Percentiles rank a stretch among this genome's conserved stretches.
phyloP scores from a whole-genome alignment of 306 rosid species.

The Benincasa hispida region DNA sequence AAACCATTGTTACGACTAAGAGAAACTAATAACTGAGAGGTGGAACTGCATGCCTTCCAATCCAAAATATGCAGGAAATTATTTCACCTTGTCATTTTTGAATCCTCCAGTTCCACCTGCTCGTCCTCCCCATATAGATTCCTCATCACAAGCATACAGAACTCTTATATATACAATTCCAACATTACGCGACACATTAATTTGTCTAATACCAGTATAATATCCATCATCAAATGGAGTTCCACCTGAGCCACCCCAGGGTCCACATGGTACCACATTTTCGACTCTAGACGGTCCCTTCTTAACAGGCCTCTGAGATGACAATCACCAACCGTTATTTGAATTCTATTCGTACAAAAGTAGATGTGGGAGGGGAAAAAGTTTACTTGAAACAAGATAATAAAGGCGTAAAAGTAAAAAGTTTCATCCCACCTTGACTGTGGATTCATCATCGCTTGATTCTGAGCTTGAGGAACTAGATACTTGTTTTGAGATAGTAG shows the following conservation, averaged over 20 bases:
- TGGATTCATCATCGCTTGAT: slow-evolving; percentile 20
- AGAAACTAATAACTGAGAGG: neutral
- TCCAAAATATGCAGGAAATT: neutral
- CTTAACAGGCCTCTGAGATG: slow-evolving; percentile 15
- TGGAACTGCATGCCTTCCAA: neutral
- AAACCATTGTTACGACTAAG: neutral
- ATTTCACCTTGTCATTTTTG: slow-evolving; percentile 61
- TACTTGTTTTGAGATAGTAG: slow-evolving; percentile 17
- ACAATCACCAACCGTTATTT: neutral
- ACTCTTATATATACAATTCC: slow-evolving; percentile 62
- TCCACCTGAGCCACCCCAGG: slow-evolving; percentile 83
- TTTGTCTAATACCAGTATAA: slow-evolving; percentile 53
- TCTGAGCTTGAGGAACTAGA: slow-evolving; percentile 22
- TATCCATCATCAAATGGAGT: slow-evolving; percentile 58
- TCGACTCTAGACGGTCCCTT: slow-evolving; percentile 36
- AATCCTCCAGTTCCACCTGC: slow-evolving; percentile 81
- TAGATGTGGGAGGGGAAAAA: too few species aligned
- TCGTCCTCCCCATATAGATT: slow-evolving; percentile 51
- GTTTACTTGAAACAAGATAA: neutral
- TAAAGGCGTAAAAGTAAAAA: neutral
- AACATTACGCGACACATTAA: slow-evolving; percentile 54
- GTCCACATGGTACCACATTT: slow-evolving; percentile 53
- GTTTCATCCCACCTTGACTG: slow-evolving; percentile 24
- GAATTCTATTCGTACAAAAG: neutral
- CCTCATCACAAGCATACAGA: slow-evolving; percentile 59